phyloP scores from a whole-genome alignment of 495 filamentous ascomycete genomes.

The Lasiosphaeria hispida region DNA sequence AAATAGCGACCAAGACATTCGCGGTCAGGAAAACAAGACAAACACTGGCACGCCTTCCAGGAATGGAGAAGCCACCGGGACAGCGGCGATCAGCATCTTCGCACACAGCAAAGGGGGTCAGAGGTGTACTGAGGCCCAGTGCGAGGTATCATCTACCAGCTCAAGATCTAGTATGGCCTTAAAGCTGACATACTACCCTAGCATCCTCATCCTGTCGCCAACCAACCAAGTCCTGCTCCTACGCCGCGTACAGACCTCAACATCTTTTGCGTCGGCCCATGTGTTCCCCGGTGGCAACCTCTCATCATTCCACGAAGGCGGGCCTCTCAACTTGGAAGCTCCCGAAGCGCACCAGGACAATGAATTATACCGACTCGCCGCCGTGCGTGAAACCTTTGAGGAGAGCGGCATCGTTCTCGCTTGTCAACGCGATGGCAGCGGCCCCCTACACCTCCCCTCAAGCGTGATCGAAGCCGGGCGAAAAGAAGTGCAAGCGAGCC shows the following conservation, averaged over 20 bases:
- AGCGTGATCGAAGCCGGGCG: conserved; percentile 63
- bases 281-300: conserved; percentile 96
- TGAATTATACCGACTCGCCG: conserved; percentile 67
- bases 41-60: no score
- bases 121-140: neutral
- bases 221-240: conserved; percentile 84
- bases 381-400: conserved; percentile 90
- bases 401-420: conserved; percentile 89
- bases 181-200: conserved; percentile 28
- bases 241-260: conserved; percentile 76
- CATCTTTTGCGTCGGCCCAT: conserved; percentile 85
- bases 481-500: conserved; percentile 59
- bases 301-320: conserved; percentile 66
- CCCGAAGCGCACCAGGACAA: conserved; percentile 62
- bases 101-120: no score
- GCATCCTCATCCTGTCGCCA: conserved; percentile 82
- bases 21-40: no score
- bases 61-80: no score
- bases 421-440: conserved; percentile 33
- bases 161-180: no score
- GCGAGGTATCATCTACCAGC: neutral
- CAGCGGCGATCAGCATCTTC: no score
- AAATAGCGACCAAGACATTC: no score
- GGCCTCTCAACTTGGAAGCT: conserved; percentile 47
- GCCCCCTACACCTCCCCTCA: neutral